phyloP scores from a whole-genome alignment of 208 protist species.

The Trypanosoma scelopori region DNA sequence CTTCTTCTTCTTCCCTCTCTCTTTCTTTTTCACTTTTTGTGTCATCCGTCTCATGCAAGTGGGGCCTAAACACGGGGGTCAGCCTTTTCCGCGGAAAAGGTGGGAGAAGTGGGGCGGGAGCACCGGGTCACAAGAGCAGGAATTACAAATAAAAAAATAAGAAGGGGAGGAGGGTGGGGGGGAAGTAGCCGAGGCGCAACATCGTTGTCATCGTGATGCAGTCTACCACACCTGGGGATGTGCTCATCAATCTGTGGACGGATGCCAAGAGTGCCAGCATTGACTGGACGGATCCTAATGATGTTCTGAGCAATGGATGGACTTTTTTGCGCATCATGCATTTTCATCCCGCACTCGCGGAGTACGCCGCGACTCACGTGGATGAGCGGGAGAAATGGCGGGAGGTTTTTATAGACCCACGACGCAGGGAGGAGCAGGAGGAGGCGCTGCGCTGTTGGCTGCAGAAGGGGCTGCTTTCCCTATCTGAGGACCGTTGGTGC shows the following conservation, averaged over 20 bases:
- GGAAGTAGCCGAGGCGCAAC: too few species aligned
- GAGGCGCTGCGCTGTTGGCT: slow-evolving; percentile 45
- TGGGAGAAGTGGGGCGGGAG: background rate
- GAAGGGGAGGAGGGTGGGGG: background rate
- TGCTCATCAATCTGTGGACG: slow-evolving; percentile 48
- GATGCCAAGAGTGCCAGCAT: slow-evolving; percentile 79
- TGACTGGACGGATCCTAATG: slow-evolving; percentile 63
- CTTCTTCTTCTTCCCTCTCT: slow-evolving; percentile 9
- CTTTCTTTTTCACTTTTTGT: slow-evolving; percentile 30
- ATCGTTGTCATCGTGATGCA: background rate
- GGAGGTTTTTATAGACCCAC: slow-evolving; percentile 28
- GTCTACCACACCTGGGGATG: background rate
- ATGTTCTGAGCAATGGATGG: slow-evolving; percentile 69
- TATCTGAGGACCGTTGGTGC: slow-evolving; percentile 63
- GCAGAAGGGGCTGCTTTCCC: slow-evolving; percentile 36
- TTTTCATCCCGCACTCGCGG: slow-evolving; percentile 49
- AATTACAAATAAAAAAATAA: background rate
- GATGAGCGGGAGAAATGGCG: slow-evolving; percentile 25
- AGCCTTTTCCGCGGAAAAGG: slow-evolving; percentile 2
- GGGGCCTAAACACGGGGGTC: background rate
- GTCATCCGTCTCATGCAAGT: slow-evolving; percentile 12
- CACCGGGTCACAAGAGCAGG: background rate
- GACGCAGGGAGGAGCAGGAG: slow-evolving; percentile 26
- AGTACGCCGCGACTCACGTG: slow-evolving; percentile 27
- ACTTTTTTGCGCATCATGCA: slow-evolving; percentile 73